Base-by-base conservation (phyloP, 352 stramenopile genomes). In the Phytophthora melonis region DNA sequence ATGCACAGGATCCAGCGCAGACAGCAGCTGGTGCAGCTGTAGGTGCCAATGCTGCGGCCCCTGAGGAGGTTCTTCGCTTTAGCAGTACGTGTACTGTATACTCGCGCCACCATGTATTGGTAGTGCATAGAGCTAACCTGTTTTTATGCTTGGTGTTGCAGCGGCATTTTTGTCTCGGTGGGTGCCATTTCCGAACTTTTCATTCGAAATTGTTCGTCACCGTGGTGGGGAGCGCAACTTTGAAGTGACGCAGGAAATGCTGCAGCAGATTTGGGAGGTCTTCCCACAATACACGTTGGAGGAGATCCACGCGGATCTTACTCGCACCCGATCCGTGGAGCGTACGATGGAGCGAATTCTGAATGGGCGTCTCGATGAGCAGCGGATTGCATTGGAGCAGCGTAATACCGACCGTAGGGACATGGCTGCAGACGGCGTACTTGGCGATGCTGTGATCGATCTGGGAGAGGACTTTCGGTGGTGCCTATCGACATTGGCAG, bases 331-430 rank as follows among this genome's bases (percentile, higher is more conserved):
- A 19, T 94, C 87, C 0, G 73, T 87, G 5, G 86, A 93, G 50
- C 77, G 82, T 41, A 94, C 87, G 8, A 93, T 93, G 71, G 86
- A 94, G 65, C 83, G 84, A 18, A 91, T 94, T 68, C 36, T 94
- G 11, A 87, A 72, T 41, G 87, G 85, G 14, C 80, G 72, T 9
- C 66, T 91, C 36, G 78, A 88, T 1, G 66, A 84, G 6, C 76
- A 86, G 23, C 70, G 80, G 3, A 50, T 78, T 50, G 67, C 73
- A 13, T 69, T 74, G 61, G 77, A 70, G 43, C 58, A 66, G 14
- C 68, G 65, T 21, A 57, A 73, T 54, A 54, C 39, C 11, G 72
- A 82, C 41, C 63, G 45, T 25, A 60, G 8, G 14, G 53, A 70
- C 10, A 78, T 77, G 45, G 69, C 59, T 60, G 72, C 41, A 54